These are phyloP conservation scores for Fraxinus platypoda DNA, from an alignment of 305 asterid genomes.

Conservation along the genomic window DNA sequence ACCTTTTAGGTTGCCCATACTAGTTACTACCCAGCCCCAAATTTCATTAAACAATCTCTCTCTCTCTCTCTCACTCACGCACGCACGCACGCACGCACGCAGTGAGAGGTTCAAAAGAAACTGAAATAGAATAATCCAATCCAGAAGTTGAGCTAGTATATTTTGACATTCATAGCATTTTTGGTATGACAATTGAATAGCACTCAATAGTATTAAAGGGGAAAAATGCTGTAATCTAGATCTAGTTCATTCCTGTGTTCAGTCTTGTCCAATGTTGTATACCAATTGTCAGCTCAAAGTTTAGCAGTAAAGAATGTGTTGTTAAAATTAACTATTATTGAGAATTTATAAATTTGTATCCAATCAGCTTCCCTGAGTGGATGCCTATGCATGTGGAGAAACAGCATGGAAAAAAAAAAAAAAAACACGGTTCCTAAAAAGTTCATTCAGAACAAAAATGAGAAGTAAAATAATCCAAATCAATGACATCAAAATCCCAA, in stretches of 20 bases:
- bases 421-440: not conserved
- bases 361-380: not conserved
- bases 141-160: not conserved
- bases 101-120: not conserved
- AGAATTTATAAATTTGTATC: not conserved
- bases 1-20: constrained; percentile 31
- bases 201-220: not conserved
- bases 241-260: not conserved
- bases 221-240: not conserved
- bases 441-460: not conserved
- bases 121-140: constrained; percentile 5
- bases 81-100: not conserved
- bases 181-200: not conserved
- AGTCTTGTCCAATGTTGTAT: not conserved
- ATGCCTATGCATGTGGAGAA: not conserved
- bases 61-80: not conserved
- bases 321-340: not conserved
- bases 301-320: not conserved
- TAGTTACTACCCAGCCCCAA: constrained; percentile 28
- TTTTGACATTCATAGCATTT: not conserved
- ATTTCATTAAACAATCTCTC: not conserved
- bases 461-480: not conserved
- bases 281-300: not conserved
- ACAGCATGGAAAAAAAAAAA: not conserved
- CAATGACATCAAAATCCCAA: not conserved